Conservation (phyloP, 169 alveolate genomes). For the Plasmodium gaboni region DNA sequence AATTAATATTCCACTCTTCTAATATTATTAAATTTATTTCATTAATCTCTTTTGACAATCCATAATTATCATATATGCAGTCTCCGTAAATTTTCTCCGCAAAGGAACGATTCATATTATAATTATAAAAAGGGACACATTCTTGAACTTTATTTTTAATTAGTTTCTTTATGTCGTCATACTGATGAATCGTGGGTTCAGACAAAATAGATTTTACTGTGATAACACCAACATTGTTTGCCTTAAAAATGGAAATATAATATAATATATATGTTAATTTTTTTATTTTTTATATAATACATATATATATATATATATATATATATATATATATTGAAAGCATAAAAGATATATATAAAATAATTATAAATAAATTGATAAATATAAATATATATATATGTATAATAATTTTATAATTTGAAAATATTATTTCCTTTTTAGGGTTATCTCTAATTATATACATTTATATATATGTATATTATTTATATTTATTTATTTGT, state of each 20-base stretch:
- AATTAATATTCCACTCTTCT: conserved; percentile 78
- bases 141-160: conserved; percentile 49
- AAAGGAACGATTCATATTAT: conserved; percentile 76
- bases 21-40: conserved; percentile 68
- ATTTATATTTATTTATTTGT: background rate
- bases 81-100: conserved; percentile 87
- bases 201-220: conserved; percentile 34
- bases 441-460: too few species aligned
- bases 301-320: conserved; percentile 69
- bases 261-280: background rate
- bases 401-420: background rate
- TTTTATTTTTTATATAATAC: background rate
- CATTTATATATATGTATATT: too few species aligned
- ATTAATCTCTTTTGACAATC: conserved; percentile 77
- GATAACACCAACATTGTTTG: conserved; percentile 30
- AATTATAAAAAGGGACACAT: conserved; percentile 56
- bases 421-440: background rate
- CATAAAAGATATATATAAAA: too few species aligned
- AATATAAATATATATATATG: conserved; percentile 65
- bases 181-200: conserved; percentile 77
- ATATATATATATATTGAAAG: conserved; percentile 37
- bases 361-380: background rate
- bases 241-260: conserved; percentile 26
- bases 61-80: conserved; percentile 81
- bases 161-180: conserved; percentile 79